Percentiles rank a stretch among this genome's conserved stretches.
These are phyloP conservation scores for Zymoseptoria pseudotritici DNA, from an alignment of 2,329 filamentous ascomycete genomes.

Conservation along the genomic window DNA sequence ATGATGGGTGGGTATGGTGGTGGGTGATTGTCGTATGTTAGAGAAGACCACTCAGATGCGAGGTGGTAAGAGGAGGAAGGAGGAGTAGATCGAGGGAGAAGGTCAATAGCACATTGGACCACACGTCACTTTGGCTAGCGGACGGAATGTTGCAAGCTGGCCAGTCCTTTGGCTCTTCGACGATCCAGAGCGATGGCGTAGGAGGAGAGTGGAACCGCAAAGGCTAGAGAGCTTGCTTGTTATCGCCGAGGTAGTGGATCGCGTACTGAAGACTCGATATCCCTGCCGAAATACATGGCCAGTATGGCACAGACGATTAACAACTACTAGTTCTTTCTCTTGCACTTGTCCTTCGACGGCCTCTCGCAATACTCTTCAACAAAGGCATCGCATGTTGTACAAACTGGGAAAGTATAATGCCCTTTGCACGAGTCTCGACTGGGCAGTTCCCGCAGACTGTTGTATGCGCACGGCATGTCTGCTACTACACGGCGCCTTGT, in stretches of 20 bases:
- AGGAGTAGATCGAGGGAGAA: neutral
- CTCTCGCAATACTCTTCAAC: too few relatives aligned
- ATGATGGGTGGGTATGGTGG: slow-evolving; percentile 2
- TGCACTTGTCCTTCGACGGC: too few relatives aligned
- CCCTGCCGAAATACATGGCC: too few relatives aligned
- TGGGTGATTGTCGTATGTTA: neutral
- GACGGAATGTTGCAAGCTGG: neutral
- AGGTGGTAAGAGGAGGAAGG: neutral
- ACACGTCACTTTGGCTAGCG: neutral
- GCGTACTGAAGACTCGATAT: neutral
- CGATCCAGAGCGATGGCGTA: neutral
- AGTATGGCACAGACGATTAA: too few relatives aligned
- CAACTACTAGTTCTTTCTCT: too few relatives aligned
- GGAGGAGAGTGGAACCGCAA: neutral
- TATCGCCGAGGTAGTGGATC: neutral
- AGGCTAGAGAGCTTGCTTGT: neutral
- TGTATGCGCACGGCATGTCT: too few relatives aligned
- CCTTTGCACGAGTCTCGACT: too few relatives aligned
- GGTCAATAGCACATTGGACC: neutral
- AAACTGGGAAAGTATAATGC: too few relatives aligned
- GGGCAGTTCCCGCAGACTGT: too few relatives aligned
- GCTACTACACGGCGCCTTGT: too few relatives aligned
- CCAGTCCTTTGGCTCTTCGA: neutral
- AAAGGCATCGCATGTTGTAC: too few relatives aligned
- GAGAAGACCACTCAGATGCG: neutral